phyloP scores from a whole-genome alignment of 495 filamentous ascomycete genomes.

The Durotheca rogersii region DNA sequence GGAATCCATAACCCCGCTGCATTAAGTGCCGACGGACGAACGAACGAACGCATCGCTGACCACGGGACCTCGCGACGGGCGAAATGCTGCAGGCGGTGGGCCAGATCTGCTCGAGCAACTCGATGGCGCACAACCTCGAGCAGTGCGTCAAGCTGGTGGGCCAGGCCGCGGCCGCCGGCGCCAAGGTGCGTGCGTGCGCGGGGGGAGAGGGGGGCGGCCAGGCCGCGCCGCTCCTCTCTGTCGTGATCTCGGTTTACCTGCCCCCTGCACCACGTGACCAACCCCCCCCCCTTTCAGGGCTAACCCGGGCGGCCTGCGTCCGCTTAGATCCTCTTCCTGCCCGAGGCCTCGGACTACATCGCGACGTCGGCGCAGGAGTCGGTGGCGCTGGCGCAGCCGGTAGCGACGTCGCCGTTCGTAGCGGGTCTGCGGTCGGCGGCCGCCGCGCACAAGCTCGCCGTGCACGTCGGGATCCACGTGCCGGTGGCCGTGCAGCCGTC shows the following conservation, averaged over 20 bases:
- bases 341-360: constrained; percentile 91
- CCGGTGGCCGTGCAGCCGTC: constrained; percentile 52
- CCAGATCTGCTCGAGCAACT: constrained; percentile 81
- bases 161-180: constrained; percentile 72
- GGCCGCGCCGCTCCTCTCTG: not conserved
- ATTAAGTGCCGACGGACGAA: too few relatives aligned
- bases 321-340: constrained; percentile 78
- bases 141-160: constrained; percentile 71
- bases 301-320: too few relatives aligned
- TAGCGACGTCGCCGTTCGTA: constrained; percentile 60
- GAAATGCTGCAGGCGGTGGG: constrained; percentile 66
- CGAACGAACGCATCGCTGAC: not conserved
- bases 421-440: constrained; percentile 69
- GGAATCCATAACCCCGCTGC: too few relatives aligned
- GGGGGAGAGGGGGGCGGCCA: not conserved
- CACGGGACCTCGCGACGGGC: not conserved
- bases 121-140: constrained; percentile 72
- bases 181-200: constrained; percentile 57
- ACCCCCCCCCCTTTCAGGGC: too few relatives aligned
- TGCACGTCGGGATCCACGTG: constrained; percentile 90
- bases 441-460: constrained; percentile 57
- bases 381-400: constrained; percentile 62
- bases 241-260: too few relatives aligned
- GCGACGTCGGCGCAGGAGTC: constrained; percentile 64
- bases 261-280: too few relatives aligned